These are phyloP conservation scores for Thalassiosira mediterranea DNA, from an alignment of 352 stramenopile genomes.

Conservation along the genomic window DNA sequence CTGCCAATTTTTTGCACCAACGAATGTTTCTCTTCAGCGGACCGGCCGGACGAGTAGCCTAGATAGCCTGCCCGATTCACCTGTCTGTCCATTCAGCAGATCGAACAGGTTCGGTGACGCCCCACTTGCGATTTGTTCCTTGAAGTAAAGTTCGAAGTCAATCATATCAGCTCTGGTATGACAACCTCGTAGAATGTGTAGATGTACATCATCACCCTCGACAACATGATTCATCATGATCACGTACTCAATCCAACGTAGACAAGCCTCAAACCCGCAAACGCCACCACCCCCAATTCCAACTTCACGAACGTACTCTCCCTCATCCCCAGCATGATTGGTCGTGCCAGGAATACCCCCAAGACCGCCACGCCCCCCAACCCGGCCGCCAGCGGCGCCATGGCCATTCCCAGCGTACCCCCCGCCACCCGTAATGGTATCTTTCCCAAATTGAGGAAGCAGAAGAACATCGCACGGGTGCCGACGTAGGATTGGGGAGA, in stretches of 20 bases:
- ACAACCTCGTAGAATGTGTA: no score
- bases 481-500: slow-evolving; percentile 57
- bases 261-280: slow-evolving; percentile 54
- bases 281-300: slow-evolving; percentile 55
- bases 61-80: no score
- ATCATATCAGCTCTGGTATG: no score
- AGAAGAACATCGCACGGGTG: slow-evolving; percentile 67
- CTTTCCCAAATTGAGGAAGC: slow-evolving; percentile 58
- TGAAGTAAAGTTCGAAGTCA: no score
- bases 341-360: slow-evolving; percentile 56
- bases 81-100: no score
- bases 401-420: slow-evolving; percentile 49
- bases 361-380: slow-evolving; percentile 44
- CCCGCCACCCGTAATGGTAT: slow-evolving; percentile 54
- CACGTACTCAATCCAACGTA: slow-evolving; percentile 52
- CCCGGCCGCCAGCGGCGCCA: slow-evolving; percentile 42
- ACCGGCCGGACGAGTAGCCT: no score
- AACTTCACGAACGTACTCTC: slow-evolving; percentile 55
- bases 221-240: no score
- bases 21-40: no score
- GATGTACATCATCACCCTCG: no score
- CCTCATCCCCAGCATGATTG: slow-evolving; percentile 63
- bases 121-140: no score
- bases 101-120: no score
- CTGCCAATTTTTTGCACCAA: no score